Percentiles rank a stretch among this genome's conserved stretches.
Conservation (phyloP, 768 basidiomycete genomes). For the Symmetrospora coprosmae region DNA sequence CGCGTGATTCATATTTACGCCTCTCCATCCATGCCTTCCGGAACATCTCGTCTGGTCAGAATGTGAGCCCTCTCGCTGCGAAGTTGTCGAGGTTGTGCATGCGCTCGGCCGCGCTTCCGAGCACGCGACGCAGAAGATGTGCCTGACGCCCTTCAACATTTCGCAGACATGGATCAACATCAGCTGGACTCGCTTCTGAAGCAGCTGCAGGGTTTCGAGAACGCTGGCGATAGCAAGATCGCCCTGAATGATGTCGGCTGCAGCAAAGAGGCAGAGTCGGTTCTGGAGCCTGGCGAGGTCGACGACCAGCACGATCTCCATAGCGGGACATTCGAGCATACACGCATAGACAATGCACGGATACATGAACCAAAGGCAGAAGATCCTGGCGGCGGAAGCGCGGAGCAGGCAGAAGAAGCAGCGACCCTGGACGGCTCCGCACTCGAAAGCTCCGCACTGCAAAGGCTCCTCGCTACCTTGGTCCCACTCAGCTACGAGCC, state of each 20-base stretch:
- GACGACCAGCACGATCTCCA: not conserved
- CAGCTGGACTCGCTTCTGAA: not conserved
- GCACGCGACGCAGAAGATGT: too few relatives aligned
- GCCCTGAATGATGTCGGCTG: too few relatives aligned
- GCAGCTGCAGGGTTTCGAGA: slow-evolving; percentile 11
- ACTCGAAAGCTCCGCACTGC: not conserved
- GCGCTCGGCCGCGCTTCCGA: too few relatives aligned
- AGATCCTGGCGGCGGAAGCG: not conserved
- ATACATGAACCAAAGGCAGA: not conserved
- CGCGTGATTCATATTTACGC: too few relatives aligned
- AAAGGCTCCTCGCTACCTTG: not conserved
- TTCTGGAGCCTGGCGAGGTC: too few relatives aligned
- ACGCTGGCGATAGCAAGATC: not conserved
- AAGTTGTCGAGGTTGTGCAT: too few relatives aligned
- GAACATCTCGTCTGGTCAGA: too few relatives aligned
- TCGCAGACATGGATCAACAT: slow-evolving; percentile 14
- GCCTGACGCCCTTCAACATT: too few relatives aligned
- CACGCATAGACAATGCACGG: not conserved
- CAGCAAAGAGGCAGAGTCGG: not conserved
- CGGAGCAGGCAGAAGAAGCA: not conserved
- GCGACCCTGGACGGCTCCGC: not conserved
- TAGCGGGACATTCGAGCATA: not conserved
- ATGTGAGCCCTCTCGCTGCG: too few relatives aligned
- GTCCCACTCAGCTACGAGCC: not conserved
- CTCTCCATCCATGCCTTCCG: too few relatives aligned